Conservation (phyloP, 495 filamentous ascomycete genomes). For the Usnea hakonensis region DNA sequence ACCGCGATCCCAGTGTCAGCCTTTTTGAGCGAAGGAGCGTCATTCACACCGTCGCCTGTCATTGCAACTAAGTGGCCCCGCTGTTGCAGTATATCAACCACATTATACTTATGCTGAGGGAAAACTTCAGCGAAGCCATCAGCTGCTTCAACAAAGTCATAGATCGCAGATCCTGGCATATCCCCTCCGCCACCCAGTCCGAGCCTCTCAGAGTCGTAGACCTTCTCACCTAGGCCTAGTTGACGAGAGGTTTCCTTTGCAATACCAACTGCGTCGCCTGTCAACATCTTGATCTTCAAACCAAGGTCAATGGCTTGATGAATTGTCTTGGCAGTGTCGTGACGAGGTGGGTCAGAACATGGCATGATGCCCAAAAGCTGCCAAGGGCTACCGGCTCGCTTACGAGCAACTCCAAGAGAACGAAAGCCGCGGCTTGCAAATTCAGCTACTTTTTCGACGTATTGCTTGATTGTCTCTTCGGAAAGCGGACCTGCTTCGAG, state of each 20-base stretch:
- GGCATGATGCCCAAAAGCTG: slow-evolving; percentile 93
- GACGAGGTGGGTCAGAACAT: slow-evolving; percentile 82
- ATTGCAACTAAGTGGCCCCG: slow-evolving; percentile 57
- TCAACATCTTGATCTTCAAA: slow-evolving; percentile 92
- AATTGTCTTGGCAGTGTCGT: slow-evolving; percentile 86
- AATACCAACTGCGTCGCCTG: slow-evolving; percentile 90
- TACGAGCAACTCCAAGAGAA: slow-evolving; percentile 84
- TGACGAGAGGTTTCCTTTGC: slow-evolving; percentile 84
- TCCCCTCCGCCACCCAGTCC: slow-evolving; percentile 78
- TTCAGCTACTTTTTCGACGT: slow-evolving; percentile 83
- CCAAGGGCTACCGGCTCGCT: slow-evolving; percentile 68
- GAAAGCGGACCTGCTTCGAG: slow-evolving; percentile 71
- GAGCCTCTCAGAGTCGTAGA: slow-evolving; percentile 86
- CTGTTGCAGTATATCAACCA: slow-evolving; percentile 69
- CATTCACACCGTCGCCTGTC: slow-evolving; percentile 80
- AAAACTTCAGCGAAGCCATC: slow-evolving; percentile 81
- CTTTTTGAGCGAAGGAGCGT: slow-evolving; percentile 67
- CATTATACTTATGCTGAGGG: slow-evolving; percentile 73
- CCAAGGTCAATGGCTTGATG: slow-evolving; percentile 81
- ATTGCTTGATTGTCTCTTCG: slow-evolving; percentile 64
- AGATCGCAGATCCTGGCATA: slow-evolving; percentile 86
- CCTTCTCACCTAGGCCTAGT: slow-evolving; percentile 85
- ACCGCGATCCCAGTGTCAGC: slow-evolving; percentile 65
- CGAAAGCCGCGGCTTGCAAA: slow-evolving; percentile 89
- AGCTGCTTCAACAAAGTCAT: slow-evolving; percentile 89